A percentile compares a stretch with the other conserved stretches of the same genome.
Evolutionary conservation across 495 filamentous ascomycete species (phyloP).

Genomic region (Lentithecium fluviatile): DNA sequence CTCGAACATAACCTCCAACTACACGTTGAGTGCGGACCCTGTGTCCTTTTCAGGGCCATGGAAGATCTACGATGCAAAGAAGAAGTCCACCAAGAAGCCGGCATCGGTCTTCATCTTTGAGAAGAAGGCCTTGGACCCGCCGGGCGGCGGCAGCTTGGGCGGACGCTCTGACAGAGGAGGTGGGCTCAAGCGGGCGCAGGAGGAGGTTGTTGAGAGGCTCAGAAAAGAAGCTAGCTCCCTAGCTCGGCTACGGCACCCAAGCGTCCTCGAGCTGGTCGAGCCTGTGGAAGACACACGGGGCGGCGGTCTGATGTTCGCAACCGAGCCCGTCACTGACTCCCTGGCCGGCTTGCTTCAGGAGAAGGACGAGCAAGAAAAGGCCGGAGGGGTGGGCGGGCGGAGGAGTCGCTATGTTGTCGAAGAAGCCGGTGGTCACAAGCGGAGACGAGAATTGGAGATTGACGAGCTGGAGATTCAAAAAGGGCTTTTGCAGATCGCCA

Average conservation of each 20-base stretch:
- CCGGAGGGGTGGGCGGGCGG: slow-evolving; percentile 63
- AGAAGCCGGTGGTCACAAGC: slow-evolving; percentile 66
- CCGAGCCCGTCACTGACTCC: slow-evolving; percentile 83
- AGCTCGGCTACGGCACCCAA: slow-evolving; percentile 83
- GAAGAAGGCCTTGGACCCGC: slow-evolving; percentile 73
- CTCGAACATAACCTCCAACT: slow-evolving; percentile 88
- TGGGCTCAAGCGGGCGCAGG: slow-evolving; percentile 71
- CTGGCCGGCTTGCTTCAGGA: slow-evolving; percentile 79
- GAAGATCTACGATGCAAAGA: slow-evolving; percentile 97
- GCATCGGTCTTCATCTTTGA: slow-evolving; percentile 96
- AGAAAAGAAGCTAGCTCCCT: slow-evolving; percentile 88
- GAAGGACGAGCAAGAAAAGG: slow-evolving; percentile 84
- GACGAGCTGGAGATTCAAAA: slow-evolving; percentile 98
- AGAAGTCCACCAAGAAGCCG: slow-evolving; percentile 82
- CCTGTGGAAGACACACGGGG: slow-evolving; percentile 90
- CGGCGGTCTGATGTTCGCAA: slow-evolving; percentile 93
- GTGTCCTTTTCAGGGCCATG: slow-evolving; percentile 80
- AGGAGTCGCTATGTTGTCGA: slow-evolving; percentile 79
- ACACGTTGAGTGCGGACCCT: slow-evolving; percentile 69
- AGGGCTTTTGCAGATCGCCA: slow-evolving; percentile 86
- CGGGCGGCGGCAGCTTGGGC: slow-evolving; percentile 55
- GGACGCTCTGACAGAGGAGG: slow-evolving; percentile 58
- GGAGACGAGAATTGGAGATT: slow-evolving; percentile 81
- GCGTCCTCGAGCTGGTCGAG: slow-evolving; percentile 87
- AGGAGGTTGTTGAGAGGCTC: slow-evolving; percentile 84